phyloP scores from a whole-genome alignment of 345 rosid species.

The Acer campestre region DNA sequence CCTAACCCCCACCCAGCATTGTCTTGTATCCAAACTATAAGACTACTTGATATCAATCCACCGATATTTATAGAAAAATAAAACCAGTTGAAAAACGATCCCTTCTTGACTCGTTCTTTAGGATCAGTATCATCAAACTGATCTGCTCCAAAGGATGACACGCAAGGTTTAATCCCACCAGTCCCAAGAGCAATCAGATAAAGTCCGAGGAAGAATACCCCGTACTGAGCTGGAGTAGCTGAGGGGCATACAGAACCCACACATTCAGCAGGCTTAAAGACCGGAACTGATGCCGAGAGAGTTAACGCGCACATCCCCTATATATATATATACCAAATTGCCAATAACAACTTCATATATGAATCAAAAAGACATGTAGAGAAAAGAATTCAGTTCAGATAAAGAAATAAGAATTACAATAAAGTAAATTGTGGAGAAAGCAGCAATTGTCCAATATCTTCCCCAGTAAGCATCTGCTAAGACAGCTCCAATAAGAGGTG shows the following conservation, averaged over 20 bases:
- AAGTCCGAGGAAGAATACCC: constrained; percentile 80
- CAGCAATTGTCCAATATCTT: constrained; percentile 94
- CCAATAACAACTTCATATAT: not conserved
- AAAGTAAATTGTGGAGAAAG: constrained; percentile 81
- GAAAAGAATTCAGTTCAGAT: not conserved
- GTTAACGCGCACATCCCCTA: constrained; percentile 89
- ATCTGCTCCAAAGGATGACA: constrained; percentile 93
- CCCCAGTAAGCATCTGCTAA: constrained; percentile 98
- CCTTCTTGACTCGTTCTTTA: constrained; percentile 74
- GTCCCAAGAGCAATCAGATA: constrained; percentile 91
- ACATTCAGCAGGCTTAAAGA: constrained; percentile 69
- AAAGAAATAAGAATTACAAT: constrained; percentile 41
- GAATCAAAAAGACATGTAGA: not conserved
- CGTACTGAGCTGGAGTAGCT: constrained; percentile 68
- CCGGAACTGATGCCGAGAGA: constrained; percentile 82
- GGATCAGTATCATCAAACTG: constrained; percentile 93
- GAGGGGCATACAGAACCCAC: constrained; percentile 63
- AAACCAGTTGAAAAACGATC: constrained; percentile 95
- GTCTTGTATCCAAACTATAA: constrained; percentile 91
- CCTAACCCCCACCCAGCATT: constrained; percentile 95
- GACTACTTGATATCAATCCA: constrained; percentile 80
- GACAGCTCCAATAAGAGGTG: constrained; percentile 91
- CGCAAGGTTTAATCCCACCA: constrained; percentile 96
- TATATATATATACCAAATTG: not conserved
- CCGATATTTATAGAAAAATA: constrained; percentile 93